Evolutionary conservation across 306 rosid species (phyloP).

Genomic region (Castanea crenata): DNA sequence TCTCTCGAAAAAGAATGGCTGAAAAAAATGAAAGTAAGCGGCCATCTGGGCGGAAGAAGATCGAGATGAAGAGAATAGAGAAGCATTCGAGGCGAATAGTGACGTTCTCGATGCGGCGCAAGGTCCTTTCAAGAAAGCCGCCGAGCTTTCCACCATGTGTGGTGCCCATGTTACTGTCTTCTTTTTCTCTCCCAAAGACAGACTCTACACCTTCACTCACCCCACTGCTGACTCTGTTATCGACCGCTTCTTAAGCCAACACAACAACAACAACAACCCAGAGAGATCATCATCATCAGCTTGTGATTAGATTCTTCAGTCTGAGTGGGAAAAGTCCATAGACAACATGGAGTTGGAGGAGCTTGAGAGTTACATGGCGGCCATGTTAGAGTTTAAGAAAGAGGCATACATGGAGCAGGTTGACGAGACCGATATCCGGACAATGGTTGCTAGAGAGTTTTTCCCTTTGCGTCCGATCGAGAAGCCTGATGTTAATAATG

Average conservation of each 20-base stretch:
- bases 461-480: too few species aligned
- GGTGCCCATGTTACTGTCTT: neutral
- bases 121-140: slow-evolving; percentile 15
- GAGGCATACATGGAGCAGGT: neutral
- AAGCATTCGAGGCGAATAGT: neutral
- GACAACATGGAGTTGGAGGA: slow-evolving; percentile 23
- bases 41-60: neutral
- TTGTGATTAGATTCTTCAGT: too few species aligned
- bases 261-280: too few species aligned
- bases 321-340: slow-evolving; percentile 17
- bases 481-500: too few species aligned
- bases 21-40: neutral
- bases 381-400: neutral
- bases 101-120: slow-evolving; percentile 13
- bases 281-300: too few species aligned
- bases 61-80: slow-evolving; percentile 1
- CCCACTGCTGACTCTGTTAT: neutral
- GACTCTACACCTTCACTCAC: slow-evolving; percentile 10
- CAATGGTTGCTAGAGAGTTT: neutral
- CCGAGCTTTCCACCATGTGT: neutral
- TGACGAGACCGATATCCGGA: neutral
- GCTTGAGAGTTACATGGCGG: slow-evolving; percentile 10
- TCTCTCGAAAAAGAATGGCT: neutral
- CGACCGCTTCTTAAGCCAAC: neutral
- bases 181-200: neutral